Evolutionary conservation across 192 early-diverging fungal species (phyloP).

Genomic region (Gonapodya prolifera): DNA sequence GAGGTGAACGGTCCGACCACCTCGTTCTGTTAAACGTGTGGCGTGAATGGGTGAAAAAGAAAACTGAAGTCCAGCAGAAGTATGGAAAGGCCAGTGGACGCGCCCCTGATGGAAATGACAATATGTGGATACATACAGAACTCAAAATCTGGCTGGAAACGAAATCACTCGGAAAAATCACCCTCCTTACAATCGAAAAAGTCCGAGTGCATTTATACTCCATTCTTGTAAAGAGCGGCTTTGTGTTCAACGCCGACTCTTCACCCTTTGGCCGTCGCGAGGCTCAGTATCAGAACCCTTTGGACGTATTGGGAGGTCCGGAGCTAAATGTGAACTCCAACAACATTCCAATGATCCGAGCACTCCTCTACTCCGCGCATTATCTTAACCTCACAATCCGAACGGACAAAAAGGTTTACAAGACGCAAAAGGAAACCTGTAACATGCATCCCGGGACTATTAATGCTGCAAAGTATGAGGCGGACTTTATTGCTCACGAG

Average conservation of each 20-base stretch:
- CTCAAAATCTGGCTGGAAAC: not conserved
- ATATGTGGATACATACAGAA: not conserved
- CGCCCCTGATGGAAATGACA: not conserved
- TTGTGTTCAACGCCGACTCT: not conserved
- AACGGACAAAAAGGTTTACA: not conserved
- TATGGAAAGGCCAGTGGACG: not conserved
- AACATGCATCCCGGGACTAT: not conserved
- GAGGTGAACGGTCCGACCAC: conserved; percentile 26
- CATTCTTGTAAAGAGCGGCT: not conserved
- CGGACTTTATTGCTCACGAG: not conserved
- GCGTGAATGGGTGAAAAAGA: conserved; percentile 15
- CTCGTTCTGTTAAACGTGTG: conserved; percentile 29
- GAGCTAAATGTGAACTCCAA: not conserved
- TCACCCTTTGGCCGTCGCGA: not conserved
- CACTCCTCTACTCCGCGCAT: not conserved
- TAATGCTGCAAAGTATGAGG: not conserved
- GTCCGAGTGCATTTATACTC: not conserved
- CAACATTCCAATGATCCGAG: not conserved
- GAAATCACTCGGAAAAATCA: not conserved
- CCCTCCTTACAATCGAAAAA: not conserved
- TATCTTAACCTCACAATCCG: not conserved
- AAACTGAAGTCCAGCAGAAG: not conserved
- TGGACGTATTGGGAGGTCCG: not conserved
- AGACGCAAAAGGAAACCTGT: not conserved
- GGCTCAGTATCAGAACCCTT: not conserved